phyloP scores from a whole-genome alignment of 164 flowering plant species.

The Piper longum region DNA sequence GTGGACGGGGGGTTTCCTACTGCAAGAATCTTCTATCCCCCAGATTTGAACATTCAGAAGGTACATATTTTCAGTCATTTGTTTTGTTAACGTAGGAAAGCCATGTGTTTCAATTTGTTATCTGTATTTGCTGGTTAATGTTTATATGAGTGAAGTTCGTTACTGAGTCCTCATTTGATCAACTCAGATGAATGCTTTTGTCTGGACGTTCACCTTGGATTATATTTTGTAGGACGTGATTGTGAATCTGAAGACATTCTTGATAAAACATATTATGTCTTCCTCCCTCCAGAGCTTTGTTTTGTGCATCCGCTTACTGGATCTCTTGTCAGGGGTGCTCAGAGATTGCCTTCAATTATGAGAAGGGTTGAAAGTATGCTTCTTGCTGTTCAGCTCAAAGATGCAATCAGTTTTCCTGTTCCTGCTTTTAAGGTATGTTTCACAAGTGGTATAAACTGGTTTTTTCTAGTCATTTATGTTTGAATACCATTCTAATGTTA shows the following conservation, averaged over 20 bases:
- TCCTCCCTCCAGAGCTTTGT: constrained; percentile 93
- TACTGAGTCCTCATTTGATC: background rate
- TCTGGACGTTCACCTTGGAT: background rate
- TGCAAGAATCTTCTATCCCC: constrained; percentile 98
- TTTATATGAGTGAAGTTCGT: too few species aligned
- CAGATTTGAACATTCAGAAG: constrained; percentile 86
- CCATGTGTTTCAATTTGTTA: too few species aligned
- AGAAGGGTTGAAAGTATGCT: constrained; percentile 97
- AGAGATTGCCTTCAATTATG: constrained; percentile 90
- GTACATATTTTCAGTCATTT: constrained; percentile 18
- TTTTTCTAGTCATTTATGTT: too few species aligned
- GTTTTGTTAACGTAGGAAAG: too few species aligned
- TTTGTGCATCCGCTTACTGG: constrained; percentile 93
- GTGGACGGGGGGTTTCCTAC: constrained; percentile 95
- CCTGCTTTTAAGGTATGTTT: constrained; percentile 62
- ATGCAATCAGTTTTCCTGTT: constrained; percentile 56
- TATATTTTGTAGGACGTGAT: constrained; percentile 27
- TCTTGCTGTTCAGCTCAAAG: constrained; percentile 78
- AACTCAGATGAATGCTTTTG: background rate
- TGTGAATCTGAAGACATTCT: constrained; percentile 62
- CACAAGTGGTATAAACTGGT: background rate
- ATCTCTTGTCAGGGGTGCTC: constrained; percentile 91
- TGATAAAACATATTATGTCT: constrained; percentile 91
- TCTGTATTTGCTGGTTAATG: too few species aligned
- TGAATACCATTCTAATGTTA: background rate